A percentile compares a stretch with the other conserved stretches of the same genome.
Evolutionary conservation across 495 filamentous ascomycete species (phyloP).

Genomic region (Penicillium canariense): DNA sequence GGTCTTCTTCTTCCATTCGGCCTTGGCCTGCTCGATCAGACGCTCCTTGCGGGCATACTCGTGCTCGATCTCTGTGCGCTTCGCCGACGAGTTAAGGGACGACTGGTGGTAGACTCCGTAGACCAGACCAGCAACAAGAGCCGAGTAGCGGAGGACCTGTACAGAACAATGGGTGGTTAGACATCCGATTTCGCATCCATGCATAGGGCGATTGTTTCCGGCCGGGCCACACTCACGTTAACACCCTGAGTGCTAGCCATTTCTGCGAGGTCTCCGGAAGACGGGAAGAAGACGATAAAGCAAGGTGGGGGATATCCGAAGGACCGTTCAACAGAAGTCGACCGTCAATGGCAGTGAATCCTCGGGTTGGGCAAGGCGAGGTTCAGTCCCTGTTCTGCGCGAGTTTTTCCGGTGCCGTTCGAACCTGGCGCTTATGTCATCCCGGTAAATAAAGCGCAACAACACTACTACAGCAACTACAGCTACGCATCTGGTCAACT

Average conservation of each 20-base stretch:
- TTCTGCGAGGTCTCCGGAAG: slow-evolving; percentile 30
- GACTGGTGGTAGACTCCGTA: slow-evolving; percentile 93
- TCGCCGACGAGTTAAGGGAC: slow-evolving; percentile 63
- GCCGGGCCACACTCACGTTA: slow-evolving; percentile 41
- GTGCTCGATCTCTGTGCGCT: slow-evolving; percentile 61
- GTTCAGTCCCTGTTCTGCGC: slow-evolving; percentile 46
- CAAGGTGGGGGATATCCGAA: slow-evolving; percentile 31
- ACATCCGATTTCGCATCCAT: slow-evolving; percentile 17
- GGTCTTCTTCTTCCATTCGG: slow-evolving; percentile 78
- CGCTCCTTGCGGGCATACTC: slow-evolving; percentile 85
- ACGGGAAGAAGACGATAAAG: slow-evolving; percentile 19
- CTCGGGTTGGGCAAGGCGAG: slow-evolving; percentile 37
- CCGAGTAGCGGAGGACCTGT: slow-evolving; percentile 93
- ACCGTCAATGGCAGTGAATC: slow-evolving; percentile 44
- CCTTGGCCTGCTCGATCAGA: slow-evolving; percentile 88
- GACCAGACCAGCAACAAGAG: slow-evolving; percentile 79
- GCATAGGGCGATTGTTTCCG: slow-evolving; percentile 13
- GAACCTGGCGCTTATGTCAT: slow-evolving; percentile 46
- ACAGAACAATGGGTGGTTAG: slow-evolving; percentile 22
- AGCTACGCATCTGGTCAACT: slow-evolving; percentile 13
- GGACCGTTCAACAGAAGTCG: slow-evolving; percentile 37
- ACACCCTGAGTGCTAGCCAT: slow-evolving; percentile 51
- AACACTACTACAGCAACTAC: slow-evolving; percentile 9
- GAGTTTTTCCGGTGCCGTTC: slow-evolving; percentile 53
- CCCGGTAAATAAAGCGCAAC: slow-evolving; percentile 32